Evolutionary conservation across 345 rosid genomes (phyloP), one percentile per base, ranked within the genome.

Genomic region (Moricandia moricandioides): DNA sequence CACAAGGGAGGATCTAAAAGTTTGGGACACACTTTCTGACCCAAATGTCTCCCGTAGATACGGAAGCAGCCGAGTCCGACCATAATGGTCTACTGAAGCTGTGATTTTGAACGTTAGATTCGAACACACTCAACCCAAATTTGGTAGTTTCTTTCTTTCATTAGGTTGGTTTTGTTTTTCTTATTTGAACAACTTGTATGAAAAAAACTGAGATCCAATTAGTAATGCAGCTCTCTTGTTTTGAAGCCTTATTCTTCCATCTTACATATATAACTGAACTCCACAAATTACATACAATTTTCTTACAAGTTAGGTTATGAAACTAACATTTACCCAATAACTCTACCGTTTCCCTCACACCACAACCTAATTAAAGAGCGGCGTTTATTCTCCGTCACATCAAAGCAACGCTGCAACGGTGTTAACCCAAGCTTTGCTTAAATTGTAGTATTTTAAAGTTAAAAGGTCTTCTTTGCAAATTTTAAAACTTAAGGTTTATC

Each of bases 1-100:
- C 67, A 90, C 97, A 4, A 95, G 86, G 80, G 99, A 97, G 62
- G 90, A 74, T 62, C 12, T 92, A 78, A 84, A 94, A 97, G 83
- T 91, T 68, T 91, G 97, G 98, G 97, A 94, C 81, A 86, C 85
- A 3, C 74, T 73, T 43, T 79, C 86, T 2, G 96, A 91, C 7
- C 78, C 85, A 0, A 81, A 81, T 11, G 86, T 88, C 31, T 49
- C 84, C 0, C 83, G 70, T 69, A 88, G 73, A 69, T 90, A 81
- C 62, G 87, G 91, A 31, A 73, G 61, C 62, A 72, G 52, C 52
- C 52, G 52, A 45, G 52, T 14, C 17, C 52, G 17, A 45, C 51
- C 52, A 45, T 45, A 18, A 4, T 57, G 18, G 40, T 18, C 68
- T 78, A 47, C 35, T 37, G 27, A 52, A 67, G 40, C 45, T 45